phyloP scores from a whole-genome alignment of 2,329 filamentous ascomycete genomes.

The Chrysosporium queenslandicum region DNA sequence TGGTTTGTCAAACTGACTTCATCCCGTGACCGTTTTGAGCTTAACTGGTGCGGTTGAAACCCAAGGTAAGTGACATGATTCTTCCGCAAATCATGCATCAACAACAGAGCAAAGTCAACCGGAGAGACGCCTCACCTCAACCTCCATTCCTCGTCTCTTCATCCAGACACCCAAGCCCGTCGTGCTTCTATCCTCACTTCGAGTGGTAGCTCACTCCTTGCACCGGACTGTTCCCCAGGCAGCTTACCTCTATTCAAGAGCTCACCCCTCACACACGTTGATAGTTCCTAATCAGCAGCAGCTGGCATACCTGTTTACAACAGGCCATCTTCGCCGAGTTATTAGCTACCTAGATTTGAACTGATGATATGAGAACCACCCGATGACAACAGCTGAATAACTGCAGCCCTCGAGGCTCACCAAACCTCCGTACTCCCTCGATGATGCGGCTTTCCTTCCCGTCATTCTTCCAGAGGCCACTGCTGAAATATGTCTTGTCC shows the following conservation, averaged over 20 bases:
- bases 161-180: neutral
- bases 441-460: conserved; percentile 66
- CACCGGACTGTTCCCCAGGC: neutral
- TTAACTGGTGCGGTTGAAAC: conserved; percentile 5
- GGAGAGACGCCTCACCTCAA: neutral
- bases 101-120: conserved; percentile 11
- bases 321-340: neutral
- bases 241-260: neutral
- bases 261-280: neutral
- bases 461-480: conserved; percentile 71
- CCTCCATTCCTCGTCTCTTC: neutral
- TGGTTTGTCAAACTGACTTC: conserved; percentile 12
- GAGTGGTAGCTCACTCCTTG: neutral
- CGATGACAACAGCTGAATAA: neutral
- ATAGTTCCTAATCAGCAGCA: neutral
- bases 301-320: neutral
- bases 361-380: conserved; percentile 3
- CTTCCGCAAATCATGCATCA: conserved; percentile 13
- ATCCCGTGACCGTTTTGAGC: conserved; percentile 10
- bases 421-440: neutral
- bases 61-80: conserved; percentile 4
- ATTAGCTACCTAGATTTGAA: neutral
- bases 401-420: conserved; percentile 7
- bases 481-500: conserved; percentile 76
- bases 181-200: neutral